Base-by-base conservation (phyloP, 805 yeast genomes). In the Wickerhamomyces chaumierensis region DNA sequence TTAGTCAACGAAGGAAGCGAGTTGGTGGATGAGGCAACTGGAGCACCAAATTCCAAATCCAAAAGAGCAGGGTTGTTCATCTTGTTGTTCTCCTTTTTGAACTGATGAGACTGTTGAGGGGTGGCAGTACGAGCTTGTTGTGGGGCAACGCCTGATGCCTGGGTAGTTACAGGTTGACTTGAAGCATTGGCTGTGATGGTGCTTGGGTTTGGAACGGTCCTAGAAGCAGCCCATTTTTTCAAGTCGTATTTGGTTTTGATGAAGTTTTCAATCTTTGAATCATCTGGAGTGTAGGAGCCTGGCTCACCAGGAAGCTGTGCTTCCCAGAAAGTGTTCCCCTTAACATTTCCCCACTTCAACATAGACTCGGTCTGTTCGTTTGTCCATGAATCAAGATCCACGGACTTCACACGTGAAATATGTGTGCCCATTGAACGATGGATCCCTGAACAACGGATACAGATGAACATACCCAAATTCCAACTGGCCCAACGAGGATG, bases 401-500 rank as follows among this genome's bases (percentile, higher is more conserved):
- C 94, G 5, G 94, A 81, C 55, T 92, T 85, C 37, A 92, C 97
- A 53, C 85, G 72, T 21, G 94, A 80, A 35, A 90, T 86, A 61
- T 90, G 98, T 0, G 96, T 88, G 1, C 98, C 97, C 80, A 90
- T 77, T 37, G 90, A 75, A 55, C 97, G 70, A 57, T 90, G 98
- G 45, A 90, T 82, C 2, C 98, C 98, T 2, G 96, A 88, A 60
- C 98, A 90, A 51, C 92, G 71, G 46, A 90, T 90, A 60, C 98
- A 90, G 33, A 90, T 73, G 53, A 92, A 88, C 40, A 92, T 76
- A 18, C 98, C 98, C 39, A 90, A 60, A 49, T 81, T 87, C 96
- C 96, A 90, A 16, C 94, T 80, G 11, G 97, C 96, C 98, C 98
- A 90, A 39, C 97, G 71, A 18, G 98, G 98, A 59, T 90, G 94